phyloP scores from a whole-genome alignment of 139 green algal genomes.

The Micractinium sp. region DNA sequence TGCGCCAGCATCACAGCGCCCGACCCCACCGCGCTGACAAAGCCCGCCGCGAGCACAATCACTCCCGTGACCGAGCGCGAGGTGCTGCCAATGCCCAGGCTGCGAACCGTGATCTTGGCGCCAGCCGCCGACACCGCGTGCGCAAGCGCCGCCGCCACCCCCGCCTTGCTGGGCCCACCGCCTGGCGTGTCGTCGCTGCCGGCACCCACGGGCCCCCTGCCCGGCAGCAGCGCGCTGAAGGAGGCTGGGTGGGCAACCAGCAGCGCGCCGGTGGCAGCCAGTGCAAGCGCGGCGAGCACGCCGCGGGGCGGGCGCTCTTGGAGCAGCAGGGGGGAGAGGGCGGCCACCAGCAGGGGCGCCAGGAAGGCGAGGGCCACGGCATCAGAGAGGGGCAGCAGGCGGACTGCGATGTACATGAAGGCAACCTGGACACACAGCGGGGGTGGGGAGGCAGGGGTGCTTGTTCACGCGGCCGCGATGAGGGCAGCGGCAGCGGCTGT shows the following conservation, averaged over 20 bases:
- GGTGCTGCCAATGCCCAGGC: not conserved
- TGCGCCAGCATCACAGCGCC: not conserved
- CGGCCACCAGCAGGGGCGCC: conserved; percentile 6
- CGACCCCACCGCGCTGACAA: not conserved
- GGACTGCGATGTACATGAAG: not conserved
- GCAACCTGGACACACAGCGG: no score
- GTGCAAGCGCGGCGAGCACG: not conserved
- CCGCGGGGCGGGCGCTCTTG: conserved; percentile 8
- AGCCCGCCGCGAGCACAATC: not conserved
- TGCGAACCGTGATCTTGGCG: not conserved
- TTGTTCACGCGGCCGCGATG: no score
- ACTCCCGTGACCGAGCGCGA: not conserved
- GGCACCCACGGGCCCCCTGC: not conserved
- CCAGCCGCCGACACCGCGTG: not conserved
- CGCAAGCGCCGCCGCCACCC: conserved; percentile 8
- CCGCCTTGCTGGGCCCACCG: not conserved
- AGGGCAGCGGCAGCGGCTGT: no score
- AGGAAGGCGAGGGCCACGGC: conserved; percentile 10
- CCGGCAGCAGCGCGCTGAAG: not conserved
- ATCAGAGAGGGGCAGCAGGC: conserved; percentile 5
- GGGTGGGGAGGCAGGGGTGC: no score
- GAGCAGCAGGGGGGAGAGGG: conserved; percentile 5
- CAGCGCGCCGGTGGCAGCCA: not conserved
- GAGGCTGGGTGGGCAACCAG: not conserved
- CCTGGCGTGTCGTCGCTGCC: not conserved